Evolutionary conservation across 805 yeast genomes (phyloP).

Genomic region (Sugiyamaella smithiae): DNA sequence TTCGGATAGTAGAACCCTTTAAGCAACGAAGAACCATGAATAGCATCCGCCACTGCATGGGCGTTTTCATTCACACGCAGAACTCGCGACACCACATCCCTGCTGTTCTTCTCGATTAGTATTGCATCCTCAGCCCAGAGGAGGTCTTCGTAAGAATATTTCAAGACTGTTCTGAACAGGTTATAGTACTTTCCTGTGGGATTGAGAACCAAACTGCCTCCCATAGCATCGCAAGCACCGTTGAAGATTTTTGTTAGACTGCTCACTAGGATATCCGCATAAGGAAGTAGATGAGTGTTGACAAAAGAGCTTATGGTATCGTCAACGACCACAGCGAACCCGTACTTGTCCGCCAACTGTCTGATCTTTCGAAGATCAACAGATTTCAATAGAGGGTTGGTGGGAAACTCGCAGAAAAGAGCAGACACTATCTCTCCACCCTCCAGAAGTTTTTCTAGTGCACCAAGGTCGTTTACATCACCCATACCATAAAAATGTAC

Average conservation of each 20-base stretch:
- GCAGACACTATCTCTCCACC: conserved; percentile 68
- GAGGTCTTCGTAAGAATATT: conserved; percentile 63
- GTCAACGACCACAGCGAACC: conserved; percentile 81
- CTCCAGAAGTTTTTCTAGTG: conserved; percentile 59
- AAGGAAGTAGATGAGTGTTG: conserved; percentile 75
- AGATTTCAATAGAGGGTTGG: conserved; percentile 86
- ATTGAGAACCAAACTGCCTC: conserved; percentile 81
- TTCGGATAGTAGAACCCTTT: conserved; percentile 72
- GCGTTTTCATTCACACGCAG: conserved; percentile 39
- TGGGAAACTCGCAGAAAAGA: conserved; percentile 89
- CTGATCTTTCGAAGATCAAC: conserved; percentile 71
- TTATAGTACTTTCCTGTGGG: conserved; percentile 54
- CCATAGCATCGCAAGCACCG: conserved; percentile 95
- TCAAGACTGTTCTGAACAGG: conserved; percentile 47
- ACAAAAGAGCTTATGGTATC: conserved; percentile 95
- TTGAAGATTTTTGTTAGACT: conserved; percentile 90
- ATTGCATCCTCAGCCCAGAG: conserved; percentile 96
- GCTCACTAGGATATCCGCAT: conserved; percentile 78
- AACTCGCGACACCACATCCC: conserved; percentile 75
- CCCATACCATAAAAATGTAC: conserved; percentile 83
- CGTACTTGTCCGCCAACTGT: conserved; percentile 61
- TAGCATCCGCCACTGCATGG: conserved; percentile 37
- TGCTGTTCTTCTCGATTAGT: conserved; percentile 84
- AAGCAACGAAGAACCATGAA: conserved; percentile 44
- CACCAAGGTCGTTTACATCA: conserved; percentile 60